Evolutionary conservation across 2,329 filamentous ascomycete genomes (phyloP), one percentile per base, ranked within the genome.

Genomic region (Ophiostoma tasmaniense): DNA sequence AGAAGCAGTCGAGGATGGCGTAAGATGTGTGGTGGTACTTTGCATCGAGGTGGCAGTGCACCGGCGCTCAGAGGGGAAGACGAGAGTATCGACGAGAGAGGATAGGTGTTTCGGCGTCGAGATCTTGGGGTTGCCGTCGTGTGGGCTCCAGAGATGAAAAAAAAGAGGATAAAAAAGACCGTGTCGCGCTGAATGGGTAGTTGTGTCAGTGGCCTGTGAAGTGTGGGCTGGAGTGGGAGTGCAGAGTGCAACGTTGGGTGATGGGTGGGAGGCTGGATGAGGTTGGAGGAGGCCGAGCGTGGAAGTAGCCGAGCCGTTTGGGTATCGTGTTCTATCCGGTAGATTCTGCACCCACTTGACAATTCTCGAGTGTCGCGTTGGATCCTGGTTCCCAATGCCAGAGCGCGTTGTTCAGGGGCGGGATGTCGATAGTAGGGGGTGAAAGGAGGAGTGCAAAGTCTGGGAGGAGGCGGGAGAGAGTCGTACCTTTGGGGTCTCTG

Each of bases 321-420:
- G 55, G 25, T 59, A 61, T 61, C 25, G 55, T 61, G 55, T 61
- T 61, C 22, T 30, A 13, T 33, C 10, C 14, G 55, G 55, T 61
- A 61, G 55, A 61, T 30, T 61, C 17, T 61, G 25, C 25, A 61
- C 50, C 42, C 42, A 45, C 42, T 45, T 20, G 17, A 45, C n/a
- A 20, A 20, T 17, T n/a, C 42, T 45, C 42, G 42, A 61, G 25
- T 20, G 50, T 67, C 65, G 68, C 65, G 68, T 67, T 69, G 33
- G 50, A 17, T 55, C 20, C 20, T n/a, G 28, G 13, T 69, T 42
- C 35, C 20, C 25, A 45, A 42, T 30, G 61, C 39, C 52, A 45
- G 22, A 45, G 66, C 66, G 66, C 68, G 68, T 35, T 35, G 61
- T 66, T 66, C 62, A 70, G 68, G 61, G 66, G 59, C 61, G 61